phyloP scores from a whole-genome alignment of 805 yeast genomes.

The Lipomyces yamadae region DNA sequence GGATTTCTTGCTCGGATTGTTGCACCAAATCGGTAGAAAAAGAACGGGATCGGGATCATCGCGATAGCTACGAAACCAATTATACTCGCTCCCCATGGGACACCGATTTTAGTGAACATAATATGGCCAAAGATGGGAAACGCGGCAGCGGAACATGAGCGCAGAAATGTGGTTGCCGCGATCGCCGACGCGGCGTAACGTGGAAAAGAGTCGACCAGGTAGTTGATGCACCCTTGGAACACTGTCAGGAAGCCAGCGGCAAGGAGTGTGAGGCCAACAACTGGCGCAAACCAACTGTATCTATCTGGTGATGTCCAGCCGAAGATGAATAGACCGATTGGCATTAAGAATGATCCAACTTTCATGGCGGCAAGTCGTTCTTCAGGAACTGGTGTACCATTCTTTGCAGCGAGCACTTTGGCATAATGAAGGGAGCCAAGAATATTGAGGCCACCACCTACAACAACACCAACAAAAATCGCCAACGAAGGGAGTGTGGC shows the following conservation, averaged over 20 bases:
- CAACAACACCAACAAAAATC: conserved; percentile 44
- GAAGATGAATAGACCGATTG: conserved; percentile 61
- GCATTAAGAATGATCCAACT: conserved; percentile 49
- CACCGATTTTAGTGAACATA: conserved; percentile 57
- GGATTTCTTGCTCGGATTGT: conserved; percentile 44
- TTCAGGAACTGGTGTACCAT: conserved; percentile 62
- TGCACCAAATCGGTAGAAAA: conserved; percentile 58
- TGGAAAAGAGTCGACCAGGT: conserved; percentile 64
- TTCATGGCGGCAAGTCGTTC: conserved; percentile 62
- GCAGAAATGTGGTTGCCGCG: conserved; percentile 65
- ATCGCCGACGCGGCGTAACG: conserved; percentile 65
- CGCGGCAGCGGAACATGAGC: conserved; percentile 63
- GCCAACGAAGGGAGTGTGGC: conserved; percentile 46
- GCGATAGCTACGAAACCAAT: conserved; percentile 55
- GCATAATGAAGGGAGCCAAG: conserved; percentile 43
- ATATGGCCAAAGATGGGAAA: conserved; percentile 64
- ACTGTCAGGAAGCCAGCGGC: conserved; percentile 60
- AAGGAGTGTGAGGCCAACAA: conserved; percentile 59
- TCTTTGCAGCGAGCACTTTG: conserved; percentile 40
- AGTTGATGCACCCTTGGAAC: conserved; percentile 64
- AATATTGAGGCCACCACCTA: conserved; percentile 46
- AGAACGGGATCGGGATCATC: conserved; percentile 61
- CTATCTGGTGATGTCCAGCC: conserved; percentile 62
- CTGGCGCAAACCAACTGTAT: conserved; percentile 61
- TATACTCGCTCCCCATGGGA: conserved; percentile 60